A percentile compares a stretch with the other conserved stretches of the same genome.
Conservation (phyloP, 495 filamentous ascomycete genomes). For the Penicillium dipodomyicola region DNA sequence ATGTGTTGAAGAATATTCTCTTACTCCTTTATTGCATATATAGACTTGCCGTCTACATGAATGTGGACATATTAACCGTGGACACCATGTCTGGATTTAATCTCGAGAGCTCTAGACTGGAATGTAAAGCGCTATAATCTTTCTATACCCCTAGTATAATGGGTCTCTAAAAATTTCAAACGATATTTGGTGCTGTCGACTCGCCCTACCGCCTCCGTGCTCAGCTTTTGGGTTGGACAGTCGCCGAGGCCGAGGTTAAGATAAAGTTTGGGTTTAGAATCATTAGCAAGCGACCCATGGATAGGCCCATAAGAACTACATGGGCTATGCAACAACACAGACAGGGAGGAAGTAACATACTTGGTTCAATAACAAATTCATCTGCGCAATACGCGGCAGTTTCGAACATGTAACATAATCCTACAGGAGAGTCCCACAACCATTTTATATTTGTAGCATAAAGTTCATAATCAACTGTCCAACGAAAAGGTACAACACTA, state of each 20-base stretch:
- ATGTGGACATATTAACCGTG: background rate
- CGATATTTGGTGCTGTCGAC: background rate
- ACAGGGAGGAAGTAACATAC: background rate
- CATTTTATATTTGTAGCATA: background rate
- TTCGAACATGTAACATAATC: background rate
- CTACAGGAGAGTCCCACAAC: background rate
- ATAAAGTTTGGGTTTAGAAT: background rate
- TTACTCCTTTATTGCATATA: no score
- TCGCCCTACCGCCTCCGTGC: background rate
- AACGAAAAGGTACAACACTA: background rate
- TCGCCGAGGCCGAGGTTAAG: background rate
- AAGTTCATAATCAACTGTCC: background rate
- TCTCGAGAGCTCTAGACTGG: no score
- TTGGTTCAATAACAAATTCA: background rate
- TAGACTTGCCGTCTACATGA: no score
- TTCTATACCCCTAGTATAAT: background rate
- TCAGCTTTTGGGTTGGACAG: no score
- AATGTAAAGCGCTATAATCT: background rate
- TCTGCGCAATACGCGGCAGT: background rate
- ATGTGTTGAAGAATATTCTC: background rate
- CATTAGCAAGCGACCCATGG: background rate
- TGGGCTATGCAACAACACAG: background rate
- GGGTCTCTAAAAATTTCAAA: background rate
- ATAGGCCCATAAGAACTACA: background rate
- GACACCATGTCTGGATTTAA: background rate